These are phyloP conservation scores for Pholiota adiposa DNA, from an alignment of 1,284 basidiomycete genomes.

Conservation along the genomic window DNA sequence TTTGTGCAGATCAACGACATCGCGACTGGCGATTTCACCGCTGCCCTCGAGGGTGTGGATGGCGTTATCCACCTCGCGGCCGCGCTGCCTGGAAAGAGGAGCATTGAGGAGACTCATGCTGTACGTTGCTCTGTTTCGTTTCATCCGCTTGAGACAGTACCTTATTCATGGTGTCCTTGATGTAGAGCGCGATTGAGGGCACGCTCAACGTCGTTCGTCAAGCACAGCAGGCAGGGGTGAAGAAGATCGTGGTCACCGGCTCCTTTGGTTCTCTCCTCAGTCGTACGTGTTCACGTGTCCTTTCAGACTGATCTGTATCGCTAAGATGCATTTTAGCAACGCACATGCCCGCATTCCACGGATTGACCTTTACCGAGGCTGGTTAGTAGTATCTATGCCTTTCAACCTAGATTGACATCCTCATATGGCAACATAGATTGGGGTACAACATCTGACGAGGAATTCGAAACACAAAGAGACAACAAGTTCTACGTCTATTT, in stretches of 20 bases:
- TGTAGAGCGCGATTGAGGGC: conserved; percentile 30
- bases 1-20: conserved; percentile 35
- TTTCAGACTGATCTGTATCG: not conserved
- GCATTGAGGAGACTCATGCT: conserved; percentile 30
- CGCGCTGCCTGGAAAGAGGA: conserved; percentile 33
- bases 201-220: conserved; percentile 36
- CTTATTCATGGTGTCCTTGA: not conserved
- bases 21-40: conserved; percentile 30
- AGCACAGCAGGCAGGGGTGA: conserved; percentile 33
- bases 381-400: conserved; percentile 11
- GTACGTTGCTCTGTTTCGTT: conserved; percentile 18
- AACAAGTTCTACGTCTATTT: conserved; percentile 34
- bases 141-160: not conserved
- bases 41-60: conserved; percentile 35
- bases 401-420: not conserved
- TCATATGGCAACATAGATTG: conserved; percentile 17
- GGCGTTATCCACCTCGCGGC: conserved; percentile 35
- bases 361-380: conserved; percentile 25
- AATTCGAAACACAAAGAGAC: conserved; percentile 24
- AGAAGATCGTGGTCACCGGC: conserved; percentile 37
- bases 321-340: conserved; percentile 9
- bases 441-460: conserved; percentile 21
- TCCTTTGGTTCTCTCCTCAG: conserved; percentile 31
- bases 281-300: conserved; percentile 21
- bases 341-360: conserved; percentile 23